phyloP scores from a whole-genome alignment of 257 asterid genomes.

The Echium plantagineum region DNA sequence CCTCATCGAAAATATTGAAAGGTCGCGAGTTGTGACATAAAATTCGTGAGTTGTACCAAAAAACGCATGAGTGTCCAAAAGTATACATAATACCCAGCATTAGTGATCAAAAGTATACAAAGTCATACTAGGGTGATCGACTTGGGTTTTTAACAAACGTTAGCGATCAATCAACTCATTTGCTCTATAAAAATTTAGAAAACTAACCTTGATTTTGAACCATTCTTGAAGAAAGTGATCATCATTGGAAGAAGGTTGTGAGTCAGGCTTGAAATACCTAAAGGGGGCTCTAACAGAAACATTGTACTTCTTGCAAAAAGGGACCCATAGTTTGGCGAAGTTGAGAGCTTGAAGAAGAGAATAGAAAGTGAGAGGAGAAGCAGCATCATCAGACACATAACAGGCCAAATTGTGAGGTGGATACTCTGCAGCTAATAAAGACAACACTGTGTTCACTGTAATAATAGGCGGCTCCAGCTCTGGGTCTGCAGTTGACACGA shows the following conservation, averaged over 20 bases:
- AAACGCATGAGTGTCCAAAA: too few relatives aligned
- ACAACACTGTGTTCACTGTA: slow-evolving; percentile 27
- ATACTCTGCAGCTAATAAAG: slow-evolving; percentile 27
- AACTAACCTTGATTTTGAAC: background rate
- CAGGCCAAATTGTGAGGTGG: slow-evolving; percentile 26
- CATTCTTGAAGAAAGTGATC: slow-evolving; percentile 9
- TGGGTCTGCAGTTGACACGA: slow-evolving; percentile 30
- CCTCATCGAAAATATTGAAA: too few relatives aligned
- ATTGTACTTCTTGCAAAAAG: slow-evolving; percentile 24
- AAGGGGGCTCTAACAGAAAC: slow-evolving; percentile 27
- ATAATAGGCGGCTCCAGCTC: slow-evolving; percentile 24
- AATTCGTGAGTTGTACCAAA: too few relatives aligned
- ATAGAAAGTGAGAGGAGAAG: slow-evolving; percentile 23
- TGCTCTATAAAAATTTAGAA: background rate
- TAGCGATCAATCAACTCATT: too few relatives aligned
- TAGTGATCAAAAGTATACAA: too few relatives aligned
- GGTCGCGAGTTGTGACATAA: too few relatives aligned
- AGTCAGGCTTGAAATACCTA: slow-evolving; percentile 12
- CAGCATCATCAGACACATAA: slow-evolving; percentile 30
- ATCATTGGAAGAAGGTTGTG: background rate
- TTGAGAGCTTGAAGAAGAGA: slow-evolving; percentile 24
- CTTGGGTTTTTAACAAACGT: too few relatives aligned
- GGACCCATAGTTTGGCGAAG: slow-evolving; percentile 29
- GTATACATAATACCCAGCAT: too few relatives aligned
- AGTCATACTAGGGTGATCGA: too few relatives aligned